Conservation (phyloP, 2,329 filamentous ascomycete species). For the Pyricularia grisea region DNA sequence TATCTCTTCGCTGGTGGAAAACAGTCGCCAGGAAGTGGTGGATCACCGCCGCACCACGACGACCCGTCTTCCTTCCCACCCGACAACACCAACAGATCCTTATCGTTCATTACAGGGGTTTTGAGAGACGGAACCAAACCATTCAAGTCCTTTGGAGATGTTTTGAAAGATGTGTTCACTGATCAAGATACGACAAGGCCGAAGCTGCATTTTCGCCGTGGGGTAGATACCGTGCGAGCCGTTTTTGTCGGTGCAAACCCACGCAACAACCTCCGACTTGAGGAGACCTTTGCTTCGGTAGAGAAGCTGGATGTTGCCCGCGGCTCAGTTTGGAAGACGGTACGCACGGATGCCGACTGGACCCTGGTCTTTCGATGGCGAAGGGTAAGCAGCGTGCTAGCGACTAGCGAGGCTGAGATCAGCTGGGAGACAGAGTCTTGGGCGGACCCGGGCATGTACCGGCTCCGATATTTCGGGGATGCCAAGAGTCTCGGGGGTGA, state of each 20-base stretch:
- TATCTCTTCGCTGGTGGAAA: slow-evolving; percentile 39
- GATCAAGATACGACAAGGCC: neutral
- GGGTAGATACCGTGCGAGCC: slow-evolving; percentile 48
- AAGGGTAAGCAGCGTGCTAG: slow-evolving; percentile 58
- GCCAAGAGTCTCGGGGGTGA: slow-evolving; percentile 54
- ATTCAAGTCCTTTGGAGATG: slow-evolving; percentile 61
- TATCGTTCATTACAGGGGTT: slow-evolving; percentile 73
- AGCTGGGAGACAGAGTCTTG: slow-evolving; percentile 67
- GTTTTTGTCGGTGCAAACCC: slow-evolving; percentile 84
- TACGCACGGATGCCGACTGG: slow-evolving; percentile 75
- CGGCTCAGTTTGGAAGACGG: slow-evolving; percentile 45
- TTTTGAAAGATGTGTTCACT: slow-evolving; percentile 40
- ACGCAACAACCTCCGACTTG: slow-evolving; percentile 74
- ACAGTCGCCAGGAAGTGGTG: neutral
- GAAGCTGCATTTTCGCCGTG: slow-evolving; percentile 43
- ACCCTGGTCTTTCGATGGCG: slow-evolving; percentile 73
- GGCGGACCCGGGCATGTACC: slow-evolving; percentile 57
- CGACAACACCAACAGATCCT: slow-evolving; percentile 63
- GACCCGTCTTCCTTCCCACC: slow-evolving; percentile 55
- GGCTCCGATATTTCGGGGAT: slow-evolving; percentile 79
- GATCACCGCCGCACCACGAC: slow-evolving; percentile 14
- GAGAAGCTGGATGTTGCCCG: slow-evolving; percentile 41
- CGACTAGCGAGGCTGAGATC: slow-evolving; percentile 68
- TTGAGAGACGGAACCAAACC: slow-evolving; percentile 59
- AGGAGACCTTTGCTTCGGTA: slow-evolving; percentile 67